Evolutionary conservation across 140 eudicot species (phyloP).

Genomic region (Anethum foeniculum): DNA sequence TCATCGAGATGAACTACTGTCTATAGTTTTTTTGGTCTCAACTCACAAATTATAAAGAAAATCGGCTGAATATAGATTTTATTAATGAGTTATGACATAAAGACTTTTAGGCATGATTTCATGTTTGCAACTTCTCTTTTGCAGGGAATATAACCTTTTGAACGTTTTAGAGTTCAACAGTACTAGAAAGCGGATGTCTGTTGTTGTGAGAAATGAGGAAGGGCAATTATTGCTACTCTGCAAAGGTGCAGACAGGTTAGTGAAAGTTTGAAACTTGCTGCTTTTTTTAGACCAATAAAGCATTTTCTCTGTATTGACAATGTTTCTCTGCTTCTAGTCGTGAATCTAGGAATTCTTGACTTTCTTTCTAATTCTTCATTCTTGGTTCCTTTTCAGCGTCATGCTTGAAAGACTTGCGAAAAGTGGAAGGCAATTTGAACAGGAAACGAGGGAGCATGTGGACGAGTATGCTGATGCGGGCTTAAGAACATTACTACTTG

Average conservation of each 20-base stretch:
- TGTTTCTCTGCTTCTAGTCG: neutral
- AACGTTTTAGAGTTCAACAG: constrained; percentile 82
- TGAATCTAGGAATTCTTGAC: neutral
- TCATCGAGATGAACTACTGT: neutral
- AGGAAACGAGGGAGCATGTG: constrained; percentile 61
- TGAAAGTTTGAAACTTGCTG: constrained; percentile 1
- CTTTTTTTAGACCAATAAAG: neutral
- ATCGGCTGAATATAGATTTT: neutral
- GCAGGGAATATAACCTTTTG: constrained; percentile 61
- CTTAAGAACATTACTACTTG: constrained; percentile 78
- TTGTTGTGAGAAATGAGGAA: constrained; percentile 57
- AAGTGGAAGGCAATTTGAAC: constrained; percentile 62
- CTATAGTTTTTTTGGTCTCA: neutral
- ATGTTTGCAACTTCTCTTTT: constrained; percentile 2
- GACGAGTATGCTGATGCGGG: constrained; percentile 97
- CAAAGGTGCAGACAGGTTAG: constrained; percentile 87
- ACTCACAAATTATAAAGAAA: neutral
- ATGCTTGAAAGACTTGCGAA: constrained; percentile 81
- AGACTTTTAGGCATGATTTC: neutral
- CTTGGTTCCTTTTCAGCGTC: constrained; percentile 41
- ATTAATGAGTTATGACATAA: neutral
- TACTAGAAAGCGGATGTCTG: constrained; percentile 88
- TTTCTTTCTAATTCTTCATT: neutral
- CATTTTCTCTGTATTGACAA: neutral
- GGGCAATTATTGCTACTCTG: constrained; percentile 64